Base-by-base conservation (phyloP, 306 rosid species). In the Dryas alaskensis region DNA sequence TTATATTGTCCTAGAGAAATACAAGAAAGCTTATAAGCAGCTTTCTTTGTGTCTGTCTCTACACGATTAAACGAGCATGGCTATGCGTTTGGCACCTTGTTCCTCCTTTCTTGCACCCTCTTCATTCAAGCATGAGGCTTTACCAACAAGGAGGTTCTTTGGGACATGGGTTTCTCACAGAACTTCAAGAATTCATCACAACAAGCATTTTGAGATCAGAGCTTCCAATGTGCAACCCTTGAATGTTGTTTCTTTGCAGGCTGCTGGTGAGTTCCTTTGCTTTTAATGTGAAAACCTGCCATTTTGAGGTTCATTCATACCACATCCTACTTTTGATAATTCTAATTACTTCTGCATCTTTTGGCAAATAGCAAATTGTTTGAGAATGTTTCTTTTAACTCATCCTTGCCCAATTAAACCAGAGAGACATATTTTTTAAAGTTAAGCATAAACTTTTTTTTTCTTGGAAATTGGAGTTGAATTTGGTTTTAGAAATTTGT, bases 221-320 rank as follows among this genome's bases (percentile, higher is more conserved):
- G 87, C 93, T 62, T 89, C 96, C 77, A 91, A 93, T 88, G 96
- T 90, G 83, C 85, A 84, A 69, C 90, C 89, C 0, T 80, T 82
- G 48, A 73, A 91, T 81, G 92, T 89, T 61, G 72, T 89, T 81
- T 84, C 92, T 74, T 80, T 81, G 59, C 82, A 82, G 54, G 97
- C 85, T 52, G 98, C 96, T 91, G 72, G 72, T 67, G 59, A 48
- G 72, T 47, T 37, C 45, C 16, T 22, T 22, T 62, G 67, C 48
- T 42, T 63, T 31, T 31, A 31, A 31, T 31, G 37, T 31, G 22
- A 22, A 22, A 22, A 31, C 37, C 37, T 31, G 37, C 37, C 37
- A 31, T 31, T 31, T 31, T 31, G 37, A 31, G 37, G 37, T 31
- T 31, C 37, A 31, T 31, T 31, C 37, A 31, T 31, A 31, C 37